These are phyloP conservation scores for Trapa incisa DNA, from an alignment of 345 rosid genomes.

Conservation along the genomic window DNA sequence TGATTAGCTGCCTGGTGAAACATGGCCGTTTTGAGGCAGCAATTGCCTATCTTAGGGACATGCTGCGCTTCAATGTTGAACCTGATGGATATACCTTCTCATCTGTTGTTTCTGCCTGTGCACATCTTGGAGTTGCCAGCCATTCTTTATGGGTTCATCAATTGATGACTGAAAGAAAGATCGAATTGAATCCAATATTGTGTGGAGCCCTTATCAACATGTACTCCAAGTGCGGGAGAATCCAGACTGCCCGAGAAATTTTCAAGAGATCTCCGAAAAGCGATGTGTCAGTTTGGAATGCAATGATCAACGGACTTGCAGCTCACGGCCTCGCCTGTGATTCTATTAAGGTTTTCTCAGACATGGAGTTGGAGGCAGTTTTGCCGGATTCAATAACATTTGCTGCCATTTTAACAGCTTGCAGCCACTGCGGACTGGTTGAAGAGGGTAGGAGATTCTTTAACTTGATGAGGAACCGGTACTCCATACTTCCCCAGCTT, in stretches of 20 bases:
- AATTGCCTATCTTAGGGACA: constrained; percentile 25
- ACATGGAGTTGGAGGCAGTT: constrained; percentile 42
- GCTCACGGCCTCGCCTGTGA: constrained; percentile 56
- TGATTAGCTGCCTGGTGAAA: constrained; percentile 55
- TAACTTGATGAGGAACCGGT: constrained; percentile 32
- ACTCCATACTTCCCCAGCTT: constrained; percentile 38
- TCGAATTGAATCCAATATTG: constrained; percentile 43
- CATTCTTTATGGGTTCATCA: constrained; percentile 55
- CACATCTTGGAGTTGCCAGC: constrained; percentile 46
- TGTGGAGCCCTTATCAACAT: constrained; percentile 59
- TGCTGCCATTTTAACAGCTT: constrained; percentile 51
- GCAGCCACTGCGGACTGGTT: constrained; percentile 62
- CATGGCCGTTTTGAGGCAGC: constrained; percentile 50
- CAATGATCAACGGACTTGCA: constrained; percentile 70
- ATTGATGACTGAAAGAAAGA: constrained; percentile 29
- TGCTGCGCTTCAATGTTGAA: constrained; percentile 34
- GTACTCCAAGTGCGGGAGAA: constrained; percentile 63
- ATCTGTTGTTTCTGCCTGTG: constrained; percentile 51
- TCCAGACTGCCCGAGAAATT: constrained; percentile 42
- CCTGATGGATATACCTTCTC: constrained; percentile 66
- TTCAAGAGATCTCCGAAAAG: constrained; percentile 26
- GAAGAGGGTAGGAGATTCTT: constrained; percentile 48
- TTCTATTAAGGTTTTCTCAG: constrained; percentile 35
- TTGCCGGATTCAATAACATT: constrained; percentile 62
- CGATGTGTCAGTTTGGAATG: constrained; percentile 66